Evolutionary conservation across 352 stramenopile species (phyloP).

Genomic region (Phytophthora pinifolia): DNA sequence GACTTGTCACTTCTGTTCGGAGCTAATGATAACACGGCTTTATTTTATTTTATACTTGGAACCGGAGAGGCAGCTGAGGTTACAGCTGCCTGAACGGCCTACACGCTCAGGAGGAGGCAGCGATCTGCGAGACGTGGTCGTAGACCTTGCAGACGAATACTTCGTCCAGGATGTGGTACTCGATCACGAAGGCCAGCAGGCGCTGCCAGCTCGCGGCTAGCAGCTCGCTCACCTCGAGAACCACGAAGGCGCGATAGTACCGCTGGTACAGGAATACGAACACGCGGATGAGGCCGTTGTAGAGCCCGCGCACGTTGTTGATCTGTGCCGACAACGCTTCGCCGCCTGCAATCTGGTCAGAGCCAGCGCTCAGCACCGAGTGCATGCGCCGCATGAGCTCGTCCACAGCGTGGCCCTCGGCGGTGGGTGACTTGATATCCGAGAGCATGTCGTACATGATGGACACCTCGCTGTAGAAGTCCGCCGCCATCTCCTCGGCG

Average conservation of each 20-base stretch:
- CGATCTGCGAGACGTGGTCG: constrained; percentile 52
- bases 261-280: constrained; percentile 69
- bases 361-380: constrained; percentile 21
- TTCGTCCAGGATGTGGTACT: constrained; percentile 65
- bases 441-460: constrained; percentile 75
- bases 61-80: constrained; percentile 5
- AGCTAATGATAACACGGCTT: constrained; percentile 24
- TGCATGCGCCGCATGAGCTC: constrained; percentile 58
- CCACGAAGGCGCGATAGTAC: constrained; percentile 51
- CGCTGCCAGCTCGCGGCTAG: constrained; percentile 59
- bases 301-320: constrained; percentile 48
- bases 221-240: constrained; percentile 61
- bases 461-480: constrained; percentile 63
- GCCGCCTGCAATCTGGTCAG: neutral
- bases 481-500: constrained; percentile 56
- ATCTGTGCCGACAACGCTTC: constrained; percentile 20
- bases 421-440: constrained; percentile 48
- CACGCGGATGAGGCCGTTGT: constrained; percentile 63
- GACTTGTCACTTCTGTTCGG: too few species aligned
- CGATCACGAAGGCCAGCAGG: constrained; percentile 56
- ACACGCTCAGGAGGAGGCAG: constrained; percentile 17
- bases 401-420: constrained; percentile 51
- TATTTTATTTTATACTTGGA: constrained; percentile 36
- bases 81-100: neutral
- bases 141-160: constrained; percentile 55